Evolutionary conservation across 495 filamentous ascomycete species (phyloP), one percentile per base, ranked within the genome.

Genomic region (Pseudevernia furfuracea): DNA sequence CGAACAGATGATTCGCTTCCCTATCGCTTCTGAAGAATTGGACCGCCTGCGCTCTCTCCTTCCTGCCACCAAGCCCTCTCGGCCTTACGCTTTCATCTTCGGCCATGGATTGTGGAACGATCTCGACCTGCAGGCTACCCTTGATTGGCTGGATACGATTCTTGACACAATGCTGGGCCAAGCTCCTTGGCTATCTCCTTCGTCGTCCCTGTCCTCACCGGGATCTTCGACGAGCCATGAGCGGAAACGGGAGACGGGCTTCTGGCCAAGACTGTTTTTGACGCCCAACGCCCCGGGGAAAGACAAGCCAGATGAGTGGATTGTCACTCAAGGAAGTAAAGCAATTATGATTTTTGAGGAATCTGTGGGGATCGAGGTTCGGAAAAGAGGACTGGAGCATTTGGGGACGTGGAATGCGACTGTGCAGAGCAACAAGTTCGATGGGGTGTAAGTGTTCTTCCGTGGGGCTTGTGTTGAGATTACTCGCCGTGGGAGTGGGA

Each of bases 401-500:
- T 69, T 82, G 58, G 80, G 80, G 48, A 82, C 80, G 43, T 82
- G 79, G 79, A 82, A 82, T 63, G 80, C 79, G 77, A 80, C 75
- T 62, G 76, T 82, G 52, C 80, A 82, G 68, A 73, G 74, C 30
- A 80, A 76, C 59, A 76, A 79, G 62, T 82, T 78, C 67, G 80
- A 82, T 72, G 80, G 80, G 3, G 80, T 81, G 70, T 74, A 59
- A 70, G 73, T 71, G 15, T 62, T 44, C 43, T 49, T 37, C 17
- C 36, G 55, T 48, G 25, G 32, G 7, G n/a, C 15, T 41, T 38
- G 44, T 12, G 17, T 8, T 37, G 49, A 6, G 23, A 9, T 28
- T 43, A 38, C 17, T 36, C 32, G 52, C 52, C 30, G 17, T 32
- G 30, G 6, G 30, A 30, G 8, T 55, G 15, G 49, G 14, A 49